These are phyloP conservation scores for Colletotrichum graminicola DNA, from an alignment of 2,329 filamentous ascomycete species.

Conservation along the genomic window DNA sequence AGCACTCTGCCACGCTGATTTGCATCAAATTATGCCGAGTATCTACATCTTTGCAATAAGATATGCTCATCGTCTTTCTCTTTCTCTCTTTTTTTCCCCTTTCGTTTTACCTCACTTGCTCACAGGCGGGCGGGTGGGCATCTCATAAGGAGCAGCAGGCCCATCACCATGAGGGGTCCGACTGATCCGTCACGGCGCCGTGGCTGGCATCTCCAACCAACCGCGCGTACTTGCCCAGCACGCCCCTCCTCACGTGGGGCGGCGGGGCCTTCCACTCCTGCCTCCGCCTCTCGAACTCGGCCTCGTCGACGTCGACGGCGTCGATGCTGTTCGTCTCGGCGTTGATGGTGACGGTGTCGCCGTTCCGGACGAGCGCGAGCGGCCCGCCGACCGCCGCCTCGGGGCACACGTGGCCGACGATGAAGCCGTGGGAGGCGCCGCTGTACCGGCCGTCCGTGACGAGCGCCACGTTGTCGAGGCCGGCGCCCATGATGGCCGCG, in stretches of 20 bases:
- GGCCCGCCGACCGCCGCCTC: slow-evolving; percentile 92
- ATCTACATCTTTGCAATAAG: background rate
- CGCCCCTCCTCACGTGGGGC: slow-evolving; percentile 82
- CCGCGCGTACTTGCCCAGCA: slow-evolving; percentile 88
- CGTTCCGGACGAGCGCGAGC: slow-evolving; percentile 84
- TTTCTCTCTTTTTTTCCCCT: background rate
- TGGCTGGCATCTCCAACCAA: slow-evolving; percentile 93
- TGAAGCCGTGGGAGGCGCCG: slow-evolving; percentile 91
- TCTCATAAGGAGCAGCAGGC: background rate
- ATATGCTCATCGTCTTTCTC: background rate
- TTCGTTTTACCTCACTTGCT: too few species aligned
- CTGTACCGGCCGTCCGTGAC: slow-evolving; percentile 94
- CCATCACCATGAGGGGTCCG: slow-evolving; percentile 45
- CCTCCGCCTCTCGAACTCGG: slow-evolving; percentile 75
- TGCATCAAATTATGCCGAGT: background rate
- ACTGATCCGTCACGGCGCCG: slow-evolving; percentile 85
- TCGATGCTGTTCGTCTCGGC: slow-evolving; percentile 84
- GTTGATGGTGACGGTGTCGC: slow-evolving; percentile 88
- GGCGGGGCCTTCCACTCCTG: slow-evolving; percentile 77
- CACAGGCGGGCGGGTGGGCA: background rate
- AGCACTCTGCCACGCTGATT: background rate
- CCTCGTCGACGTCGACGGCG: slow-evolving; percentile 70
- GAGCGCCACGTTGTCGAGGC: slow-evolving; percentile 86
- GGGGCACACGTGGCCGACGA: slow-evolving; percentile 92
- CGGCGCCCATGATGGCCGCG: slow-evolving; percentile 93